Evolutionary conservation across 345 rosid species (phyloP).

Genomic region (Bruguiera gymnorhiza): DNA sequence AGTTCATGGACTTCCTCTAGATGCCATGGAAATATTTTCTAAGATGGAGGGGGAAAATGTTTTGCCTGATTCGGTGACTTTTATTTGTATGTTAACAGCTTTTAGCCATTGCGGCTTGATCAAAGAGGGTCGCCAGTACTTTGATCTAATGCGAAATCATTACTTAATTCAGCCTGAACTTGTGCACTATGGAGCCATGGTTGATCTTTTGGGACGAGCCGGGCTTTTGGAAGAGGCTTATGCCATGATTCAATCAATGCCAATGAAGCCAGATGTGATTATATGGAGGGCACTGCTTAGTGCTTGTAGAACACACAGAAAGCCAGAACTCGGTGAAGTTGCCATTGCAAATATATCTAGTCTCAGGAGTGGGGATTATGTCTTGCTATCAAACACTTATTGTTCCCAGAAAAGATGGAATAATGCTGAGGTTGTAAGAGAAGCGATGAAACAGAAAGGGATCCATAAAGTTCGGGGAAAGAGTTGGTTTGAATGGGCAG

Average conservation of each 20-base stretch:
- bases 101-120: slow-evolving; percentile 73
- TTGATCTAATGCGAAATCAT: slow-evolving; percentile 45
- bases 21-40: slow-evolving; percentile 47
- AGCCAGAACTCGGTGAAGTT: slow-evolving; percentile 51
- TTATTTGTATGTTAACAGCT: slow-evolving; percentile 61
- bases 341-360: slow-evolving; percentile 56
- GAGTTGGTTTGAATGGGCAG: slow-evolving; percentile 77
- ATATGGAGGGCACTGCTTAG: slow-evolving; percentile 89
- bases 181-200: slow-evolving; percentile 81
- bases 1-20: slow-evolving; percentile 60
- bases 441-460: slow-evolving; percentile 56
- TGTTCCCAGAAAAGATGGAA: slow-evolving; percentile 72
- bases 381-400: slow-evolving; percentile 69
- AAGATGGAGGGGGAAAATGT: slow-evolving; percentile 54
- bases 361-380: slow-evolving; percentile 65
- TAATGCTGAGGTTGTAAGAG: slow-evolving; percentile 53
- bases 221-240: slow-evolving; percentile 68
- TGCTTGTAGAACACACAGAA: slow-evolving; percentile 55
- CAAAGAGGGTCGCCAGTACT: slow-evolving; percentile 52
- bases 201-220: slow-evolving; percentile 71
- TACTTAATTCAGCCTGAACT: slow-evolving; percentile 51
- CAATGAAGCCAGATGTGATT: slow-evolving; percentile 64
- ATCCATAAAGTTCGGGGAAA: slow-evolving; percentile 61
- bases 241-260: slow-evolving; percentile 56
- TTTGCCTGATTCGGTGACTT: slow-evolving; percentile 64